phyloP scores from a whole-genome alignment of 1,284 basidiomycete species.

The Trichosporon coremiiforme region DNA sequence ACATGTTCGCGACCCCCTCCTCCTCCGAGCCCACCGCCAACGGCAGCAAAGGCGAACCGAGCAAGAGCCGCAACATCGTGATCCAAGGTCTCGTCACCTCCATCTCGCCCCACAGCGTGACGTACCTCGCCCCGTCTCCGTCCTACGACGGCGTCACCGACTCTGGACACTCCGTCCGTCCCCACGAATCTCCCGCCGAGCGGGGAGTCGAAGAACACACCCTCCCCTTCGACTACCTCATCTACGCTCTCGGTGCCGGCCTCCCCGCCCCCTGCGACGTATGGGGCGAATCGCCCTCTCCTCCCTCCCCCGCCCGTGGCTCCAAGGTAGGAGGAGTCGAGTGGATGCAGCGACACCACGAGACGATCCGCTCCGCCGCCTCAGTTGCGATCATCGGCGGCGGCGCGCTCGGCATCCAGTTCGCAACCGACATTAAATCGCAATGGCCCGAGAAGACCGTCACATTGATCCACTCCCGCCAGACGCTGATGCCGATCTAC shows the following conservation, averaged over 20 bases:
- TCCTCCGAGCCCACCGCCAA: neutral
- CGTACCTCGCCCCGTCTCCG: conserved; percentile 50
- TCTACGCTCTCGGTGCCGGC: conserved; percentile 56
- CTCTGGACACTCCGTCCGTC: conserved; percentile 11
- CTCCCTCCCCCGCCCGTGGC: conserved; percentile 36
- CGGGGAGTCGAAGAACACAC: conserved; percentile 32
- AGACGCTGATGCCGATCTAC: conserved; percentile 57
- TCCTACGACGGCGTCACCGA: conserved; percentile 27
- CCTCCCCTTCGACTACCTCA: conserved; percentile 56
- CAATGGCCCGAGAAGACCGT: conserved; percentile 56
- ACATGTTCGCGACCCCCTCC: conserved; percentile 50
- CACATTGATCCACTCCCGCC: conserved; percentile 59
- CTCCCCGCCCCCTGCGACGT: conserved; percentile 56
- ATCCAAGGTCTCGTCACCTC: conserved; percentile 61
- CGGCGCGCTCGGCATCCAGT: conserved; percentile 60
- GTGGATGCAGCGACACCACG: conserved; percentile 39
- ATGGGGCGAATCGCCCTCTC: conserved; percentile 40
- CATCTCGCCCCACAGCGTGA: conserved; percentile 59
- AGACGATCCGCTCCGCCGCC: conserved; percentile 47
- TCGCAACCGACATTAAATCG: conserved; percentile 58
- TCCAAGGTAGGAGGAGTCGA: conserved; percentile 45
- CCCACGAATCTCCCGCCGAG: neutral
- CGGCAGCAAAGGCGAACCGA: neutral
- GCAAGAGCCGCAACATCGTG: conserved; percentile 40
- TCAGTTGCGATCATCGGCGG: conserved; percentile 58